Percentiles rank a stretch among this genome's conserved stretches.
phyloP scores from a whole-genome alignment of 768 basidiomycete species.

The Nevesoporus exiguus region DNA sequence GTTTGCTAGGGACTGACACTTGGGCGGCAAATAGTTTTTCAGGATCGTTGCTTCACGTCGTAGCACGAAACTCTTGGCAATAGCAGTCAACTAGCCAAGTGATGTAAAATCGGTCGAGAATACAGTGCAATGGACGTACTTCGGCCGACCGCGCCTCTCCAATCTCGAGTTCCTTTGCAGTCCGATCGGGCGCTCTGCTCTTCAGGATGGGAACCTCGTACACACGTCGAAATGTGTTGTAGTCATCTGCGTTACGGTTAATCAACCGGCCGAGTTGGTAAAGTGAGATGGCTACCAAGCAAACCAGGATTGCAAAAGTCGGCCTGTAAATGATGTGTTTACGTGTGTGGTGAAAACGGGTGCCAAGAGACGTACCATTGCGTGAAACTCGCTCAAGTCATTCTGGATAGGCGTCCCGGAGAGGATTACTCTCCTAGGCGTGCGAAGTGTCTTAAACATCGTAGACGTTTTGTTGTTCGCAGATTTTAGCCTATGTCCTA shows the following conservation, averaged over 20 bases:
- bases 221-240: conserved; percentile 68
- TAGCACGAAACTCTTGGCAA: conserved; percentile 87
- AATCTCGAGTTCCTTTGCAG: conserved; percentile 65
- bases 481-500: conserved; percentile 90
- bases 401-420: conserved; percentile 99
- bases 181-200: conserved; percentile 75
- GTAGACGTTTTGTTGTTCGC: conserved; percentile 85
- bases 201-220: conserved; percentile 88
- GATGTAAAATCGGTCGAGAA: neutral
- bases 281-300: conserved; percentile 49
- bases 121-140: conserved; percentile 38
- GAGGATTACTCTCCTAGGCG: conserved; percentile 78
- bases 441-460: conserved; percentile 78
- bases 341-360: neutral
- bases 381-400: conserved; percentile 90
- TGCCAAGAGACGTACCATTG: conserved; percentile 66
- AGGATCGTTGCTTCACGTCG: conserved; percentile 83
- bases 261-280: neutral
- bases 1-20: conserved; percentile 51
- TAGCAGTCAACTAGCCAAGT: conserved; percentile 52
- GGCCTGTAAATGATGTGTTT: conserved; percentile 43
- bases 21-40: conserved; percentile 84
- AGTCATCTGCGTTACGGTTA: conserved; percentile 53
- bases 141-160: conserved; percentile 78
- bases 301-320: conserved; percentile 94